Evolutionary conservation across 768 basidiomycete species (phyloP), one percentile per base, ranked within the genome.

Genomic region (Suillus tomentosus): DNA sequence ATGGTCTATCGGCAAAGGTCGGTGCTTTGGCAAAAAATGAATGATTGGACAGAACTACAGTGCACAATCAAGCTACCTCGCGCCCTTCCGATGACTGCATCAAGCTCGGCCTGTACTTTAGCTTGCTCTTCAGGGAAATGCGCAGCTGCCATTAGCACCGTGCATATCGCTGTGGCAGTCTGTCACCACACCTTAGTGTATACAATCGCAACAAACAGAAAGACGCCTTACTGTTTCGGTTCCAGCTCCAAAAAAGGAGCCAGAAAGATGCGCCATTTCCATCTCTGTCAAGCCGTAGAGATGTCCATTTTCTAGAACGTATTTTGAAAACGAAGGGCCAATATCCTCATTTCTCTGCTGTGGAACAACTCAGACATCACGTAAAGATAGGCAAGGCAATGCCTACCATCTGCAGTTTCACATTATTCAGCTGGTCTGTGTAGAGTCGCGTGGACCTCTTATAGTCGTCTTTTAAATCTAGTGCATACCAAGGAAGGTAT

Each of bases 141-240:
- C 0, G 82, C 82, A 1, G 85, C 81, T 0, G 85, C 85, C 75
- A 86, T 78, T 27, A 86, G 74, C 13, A 76, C 71, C 27, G 84
- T 73, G 55, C 77, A 80, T 59, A 86, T 85, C 0, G 80, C 85
- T 3, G 81, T 77, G 0, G 84, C 81, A 1, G 84, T 86, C 63
- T 78, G 9, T 13, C 36, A 48, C 13, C 48, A 27, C 10, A 22
- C n/a, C n/a, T 58, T 3, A 36, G 34, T 42, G 34, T 27, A 58
- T 27, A 27, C 3, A 42, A 8, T 27, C 13, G 10, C 15, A 9
- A 51, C 4, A 17, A 24, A 51, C n/a, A 17, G 24, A 15, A 27
- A 51, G 15, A 15, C 8, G 5, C 2, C 50, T 27, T 9, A 51
- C 50, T 2, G 50, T 27, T 9, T 51, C 15, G 8, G 27, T 27